These are phyloP conservation scores for Aspergillus egyptiacus DNA, from an alignment of 495 filamentous ascomycete species.

Conservation along the genomic window DNA sequence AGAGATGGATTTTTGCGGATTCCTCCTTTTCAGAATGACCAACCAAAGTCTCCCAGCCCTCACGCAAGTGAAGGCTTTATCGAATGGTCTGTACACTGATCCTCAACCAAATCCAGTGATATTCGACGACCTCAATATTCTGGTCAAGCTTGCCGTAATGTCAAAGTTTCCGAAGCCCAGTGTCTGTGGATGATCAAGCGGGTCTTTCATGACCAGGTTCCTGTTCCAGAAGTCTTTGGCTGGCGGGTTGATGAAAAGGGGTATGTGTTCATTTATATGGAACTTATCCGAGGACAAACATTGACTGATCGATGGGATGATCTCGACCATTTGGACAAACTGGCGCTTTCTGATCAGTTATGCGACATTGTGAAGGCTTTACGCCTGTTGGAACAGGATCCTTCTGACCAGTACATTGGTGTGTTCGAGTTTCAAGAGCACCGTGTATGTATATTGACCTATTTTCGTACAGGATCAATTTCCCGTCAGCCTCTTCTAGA, in stretches of 20 bases:
- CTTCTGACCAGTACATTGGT: conserved; percentile 29
- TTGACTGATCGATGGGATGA: conserved; percentile 32
- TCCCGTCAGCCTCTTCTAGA: conserved; percentile 24
- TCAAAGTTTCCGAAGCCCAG: conserved; percentile 38
- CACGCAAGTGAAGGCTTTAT: neutral
- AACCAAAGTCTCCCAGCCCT: too few species aligned
- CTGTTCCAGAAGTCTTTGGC: conserved; percentile 44
- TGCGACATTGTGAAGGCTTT: conserved; percentile 21
- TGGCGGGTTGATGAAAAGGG: conserved; percentile 37
- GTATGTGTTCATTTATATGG: conserved; percentile 44
- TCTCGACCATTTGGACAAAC: conserved; percentile 29
- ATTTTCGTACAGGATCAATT: conserved; percentile 28
- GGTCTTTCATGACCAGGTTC: conserved; percentile 28
- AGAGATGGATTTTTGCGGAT: too few species aligned
- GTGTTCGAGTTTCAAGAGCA: neutral
- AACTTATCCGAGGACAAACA: conserved; percentile 36
- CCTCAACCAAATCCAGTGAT: neutral
- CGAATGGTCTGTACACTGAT: too few species aligned
- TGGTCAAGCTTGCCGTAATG: conserved; percentile 41
- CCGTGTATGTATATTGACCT: neutral
- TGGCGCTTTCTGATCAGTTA: conserved; percentile 31
- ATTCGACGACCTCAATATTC: conserved; percentile 16
- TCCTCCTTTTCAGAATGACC: too few species aligned
- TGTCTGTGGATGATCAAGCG: conserved; percentile 37
- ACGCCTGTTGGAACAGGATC: conserved; percentile 31